Conservation (phyloP, 192 early-diverging fungal genomes). For the Coemansia sp. region DNA sequence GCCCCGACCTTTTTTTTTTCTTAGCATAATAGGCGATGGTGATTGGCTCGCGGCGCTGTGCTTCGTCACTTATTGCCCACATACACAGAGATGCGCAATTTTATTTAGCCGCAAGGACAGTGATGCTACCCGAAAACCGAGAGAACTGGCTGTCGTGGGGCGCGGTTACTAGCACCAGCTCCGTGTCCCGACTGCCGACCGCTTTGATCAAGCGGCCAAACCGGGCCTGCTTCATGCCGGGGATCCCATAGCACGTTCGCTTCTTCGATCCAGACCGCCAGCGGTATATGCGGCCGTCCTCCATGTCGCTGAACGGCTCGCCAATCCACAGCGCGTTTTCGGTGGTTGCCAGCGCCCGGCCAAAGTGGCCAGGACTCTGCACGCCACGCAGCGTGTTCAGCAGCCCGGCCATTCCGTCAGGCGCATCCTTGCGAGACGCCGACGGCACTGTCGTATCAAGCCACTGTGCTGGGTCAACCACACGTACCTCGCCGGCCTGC, state of each 20-base stretch:
- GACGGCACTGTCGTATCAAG: neutral
- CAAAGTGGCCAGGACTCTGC: slow-evolving; percentile 51
- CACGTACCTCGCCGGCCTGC: slow-evolving; percentile 49
- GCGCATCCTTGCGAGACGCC: neutral
- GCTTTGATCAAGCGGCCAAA: slow-evolving; percentile 28
- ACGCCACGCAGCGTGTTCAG: slow-evolving; percentile 26
- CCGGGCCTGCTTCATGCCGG: slow-evolving; percentile 17
- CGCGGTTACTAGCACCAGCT: slow-evolving; percentile 24
- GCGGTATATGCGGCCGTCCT: slow-evolving; percentile 34
- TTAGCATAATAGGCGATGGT: too few species aligned
- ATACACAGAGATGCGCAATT: too few species aligned
- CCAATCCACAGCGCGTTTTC: slow-evolving; percentile 43
- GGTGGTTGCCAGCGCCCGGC: slow-evolving; percentile 31
- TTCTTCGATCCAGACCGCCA: slow-evolving; percentile 14
- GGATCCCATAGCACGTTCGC: slow-evolving; percentile 21
- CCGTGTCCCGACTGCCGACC: neutral
- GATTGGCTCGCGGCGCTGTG: neutral
- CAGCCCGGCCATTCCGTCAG: slow-evolving; percentile 15
- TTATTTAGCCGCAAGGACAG: slow-evolving; percentile 21
- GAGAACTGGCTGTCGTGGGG: slow-evolving; percentile 48
- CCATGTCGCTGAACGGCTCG: slow-evolving; percentile 41
- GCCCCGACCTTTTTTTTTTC: too few species aligned
- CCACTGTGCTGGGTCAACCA: slow-evolving; percentile 39
- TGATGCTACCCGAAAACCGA: slow-evolving; percentile 29
- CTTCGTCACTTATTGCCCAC: neutral